phyloP scores from a whole-genome alignment of 371 early-diverging fungal genomes.

The Haplosporangium sp. region DNA sequence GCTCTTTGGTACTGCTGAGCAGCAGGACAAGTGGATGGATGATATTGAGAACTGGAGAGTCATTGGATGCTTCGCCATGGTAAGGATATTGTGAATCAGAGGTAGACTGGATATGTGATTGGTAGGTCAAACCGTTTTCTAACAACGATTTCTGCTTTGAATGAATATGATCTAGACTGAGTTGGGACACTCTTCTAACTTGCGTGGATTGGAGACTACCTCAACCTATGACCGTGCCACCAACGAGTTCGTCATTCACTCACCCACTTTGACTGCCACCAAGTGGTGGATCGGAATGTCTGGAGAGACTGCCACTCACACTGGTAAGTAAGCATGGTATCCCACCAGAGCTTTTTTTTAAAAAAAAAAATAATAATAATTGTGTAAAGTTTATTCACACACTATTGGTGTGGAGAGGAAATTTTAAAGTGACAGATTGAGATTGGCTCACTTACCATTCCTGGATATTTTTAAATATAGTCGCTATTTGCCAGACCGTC shows the following conservation, averaged over 20 bases:
- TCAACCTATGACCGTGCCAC: slow-evolving; percentile 83
- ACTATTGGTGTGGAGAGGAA: too few species aligned
- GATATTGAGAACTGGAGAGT: slow-evolving; percentile 64
- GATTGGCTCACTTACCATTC: too few species aligned
- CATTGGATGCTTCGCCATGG: slow-evolving; percentile 81
- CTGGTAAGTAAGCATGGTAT: slow-evolving; percentile 45
- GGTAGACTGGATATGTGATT: not conserved
- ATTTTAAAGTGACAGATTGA: too few species aligned
- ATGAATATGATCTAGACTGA: slow-evolving; percentile 59
- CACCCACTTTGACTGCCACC: slow-evolving; percentile 85
- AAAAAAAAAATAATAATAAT: too few species aligned
- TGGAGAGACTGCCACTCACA: slow-evolving; percentile 83
- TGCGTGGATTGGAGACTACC: slow-evolving; percentile 89
- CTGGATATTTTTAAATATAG: slow-evolving; percentile 14
- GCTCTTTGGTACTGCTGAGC: slow-evolving; percentile 71
- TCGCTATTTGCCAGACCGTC: slow-evolving; percentile 72
- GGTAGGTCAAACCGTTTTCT: not conserved
- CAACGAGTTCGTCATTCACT: slow-evolving; percentile 87
- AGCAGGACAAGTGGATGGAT: slow-evolving; percentile 66
- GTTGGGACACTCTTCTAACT: slow-evolving; percentile 83
- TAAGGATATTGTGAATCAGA: slow-evolving; percentile 24
- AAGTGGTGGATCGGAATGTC: slow-evolving; percentile 97
- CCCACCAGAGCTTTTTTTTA: too few species aligned
- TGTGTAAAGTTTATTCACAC: too few species aligned
- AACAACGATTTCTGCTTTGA: not conserved